These are phyloP conservation scores for Trichophaea hybrida DNA, from an alignment of 2,329 filamentous ascomycete genomes.

Conservation along the genomic window DNA sequence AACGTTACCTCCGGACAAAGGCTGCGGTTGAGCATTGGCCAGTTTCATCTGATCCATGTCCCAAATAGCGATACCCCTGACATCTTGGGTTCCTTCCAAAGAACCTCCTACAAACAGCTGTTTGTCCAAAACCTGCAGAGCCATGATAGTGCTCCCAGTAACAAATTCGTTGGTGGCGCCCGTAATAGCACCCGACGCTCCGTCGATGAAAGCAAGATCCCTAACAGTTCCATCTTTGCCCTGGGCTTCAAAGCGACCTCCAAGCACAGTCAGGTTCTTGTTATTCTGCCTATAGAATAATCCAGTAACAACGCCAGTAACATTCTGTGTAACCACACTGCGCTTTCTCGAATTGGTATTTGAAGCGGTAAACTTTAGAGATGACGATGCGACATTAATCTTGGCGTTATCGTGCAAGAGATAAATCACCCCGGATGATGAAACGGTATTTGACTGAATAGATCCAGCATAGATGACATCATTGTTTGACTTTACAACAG, in stretches of 20 bases:
- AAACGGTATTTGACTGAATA: conserved; percentile 58
- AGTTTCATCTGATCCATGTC: conserved; percentile 54
- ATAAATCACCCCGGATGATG: conserved; percentile 56
- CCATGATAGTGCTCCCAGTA: conserved; percentile 57
- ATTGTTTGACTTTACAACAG: conserved; percentile 49
- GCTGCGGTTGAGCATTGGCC: conserved; percentile 49
- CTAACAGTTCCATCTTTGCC: conserved; percentile 54
- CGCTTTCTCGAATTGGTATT: conserved; percentile 34
- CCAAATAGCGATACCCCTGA: conserved; percentile 68
- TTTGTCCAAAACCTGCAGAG: conserved; percentile 52
- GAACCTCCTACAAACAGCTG: conserved; percentile 70
- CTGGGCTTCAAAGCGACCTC: conserved; percentile 66
- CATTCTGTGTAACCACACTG: conserved; percentile 33
- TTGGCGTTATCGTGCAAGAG: conserved; percentile 33
- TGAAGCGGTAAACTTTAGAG: conserved; percentile 24
- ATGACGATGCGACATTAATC: conserved; percentile 32
- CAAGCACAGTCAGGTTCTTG: conserved; percentile 73
- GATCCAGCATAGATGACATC: conserved; percentile 69
- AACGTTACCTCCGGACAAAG: conserved; percentile 43
- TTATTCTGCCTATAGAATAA: conserved; percentile 54
- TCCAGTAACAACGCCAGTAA: conserved; percentile 60
- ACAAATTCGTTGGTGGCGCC: conserved; percentile 56
- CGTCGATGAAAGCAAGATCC: conserved; percentile 73
- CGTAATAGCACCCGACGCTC: conserved; percentile 49
- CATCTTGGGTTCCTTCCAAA: conserved; percentile 54